Conservation (phyloP, 1,139 yeast genomes). For the Kurtzmaniella quercitrusa region DNA sequence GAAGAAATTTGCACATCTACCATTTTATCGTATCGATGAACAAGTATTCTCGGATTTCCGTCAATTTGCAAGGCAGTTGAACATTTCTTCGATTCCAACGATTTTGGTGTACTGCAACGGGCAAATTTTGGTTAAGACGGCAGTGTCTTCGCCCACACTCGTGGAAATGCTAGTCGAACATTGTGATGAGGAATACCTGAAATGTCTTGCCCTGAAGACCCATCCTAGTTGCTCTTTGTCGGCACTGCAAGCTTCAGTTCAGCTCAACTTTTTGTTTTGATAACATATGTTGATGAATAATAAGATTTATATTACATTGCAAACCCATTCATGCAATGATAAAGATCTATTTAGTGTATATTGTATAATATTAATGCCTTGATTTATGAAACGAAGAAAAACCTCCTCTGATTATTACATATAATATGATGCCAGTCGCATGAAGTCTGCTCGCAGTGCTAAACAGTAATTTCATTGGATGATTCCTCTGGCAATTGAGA, state of each 20-base stretch:
- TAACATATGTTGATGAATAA: neutral
- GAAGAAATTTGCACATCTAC: constrained; percentile 1
- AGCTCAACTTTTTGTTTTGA: constrained; percentile 1
- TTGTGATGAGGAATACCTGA: constrained; percentile 7
- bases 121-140: constrained; percentile 6
- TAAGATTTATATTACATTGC: neutral
- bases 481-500: neutral
- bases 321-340: neutral
- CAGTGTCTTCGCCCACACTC: constrained; percentile 3
- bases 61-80: constrained; percentile 4
- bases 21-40: constrained; percentile 6
- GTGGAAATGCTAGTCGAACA: constrained; percentile 7
- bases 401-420: too few relatives aligned
- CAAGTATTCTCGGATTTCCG: constrained; percentile 1
- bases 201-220: neutral
- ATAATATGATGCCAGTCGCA: too few relatives aligned
- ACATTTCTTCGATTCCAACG: constrained; percentile 5
- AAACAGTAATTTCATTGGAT: neutral
- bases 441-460: neutral
- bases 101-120: constrained; percentile 6
- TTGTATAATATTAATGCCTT: neutral
- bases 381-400: neutral
- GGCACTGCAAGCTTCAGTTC: constrained; percentile 3
- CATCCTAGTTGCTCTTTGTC: constrained; percentile 2
- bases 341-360: neutral